Base-by-base conservation (phyloP, 768 basidiomycete species). In the Naematelia encephala region DNA sequence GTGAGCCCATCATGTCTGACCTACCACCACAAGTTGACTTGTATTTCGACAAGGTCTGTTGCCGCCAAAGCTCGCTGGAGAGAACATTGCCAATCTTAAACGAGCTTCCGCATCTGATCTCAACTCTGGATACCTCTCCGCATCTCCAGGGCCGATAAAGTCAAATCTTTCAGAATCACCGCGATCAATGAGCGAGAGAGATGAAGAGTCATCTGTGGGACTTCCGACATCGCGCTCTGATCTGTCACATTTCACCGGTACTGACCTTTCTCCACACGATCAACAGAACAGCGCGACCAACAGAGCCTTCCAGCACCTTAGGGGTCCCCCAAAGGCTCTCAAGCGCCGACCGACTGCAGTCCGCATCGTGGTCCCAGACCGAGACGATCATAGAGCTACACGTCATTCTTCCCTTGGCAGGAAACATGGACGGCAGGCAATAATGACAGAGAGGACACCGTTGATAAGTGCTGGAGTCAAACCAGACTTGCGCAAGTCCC, bases 11-110 rank as follows among this genome's bases (percentile, higher is more conserved):
- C n/a, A n/a, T n/a, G n/a, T 46, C 43, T 59, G 48, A 34, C n/a
- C n/a, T n/a, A n/a, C n/a, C n/a, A n/a, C n/a, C n/a, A n/a, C n/a
- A n/a, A n/a, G n/a, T n/a, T n/a, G n/a, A n/a, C n/a, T n/a, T n/a
- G n/a, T n/a, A n/a, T n/a, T n/a, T n/a, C n/a, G n/a, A n/a, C n/a
- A 87, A 11, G 89, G 90, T 5, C 80, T 92, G 13, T 79, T 93
- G 22, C 77, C 80, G 5, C 56, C 66, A 1, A 46, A 54, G 14
- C 59, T 74, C 21, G 63, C 63, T 21, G 65, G 63, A 4, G 46
- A 67, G 16, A 60, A 60, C 23, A 25, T 52, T 30, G 49, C 57
- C 19, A 49, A 52, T 39, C 46, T 60, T 21, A 54, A 59, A 42
- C 21, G 49, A 54, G 23, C 53, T 56, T 14, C 59, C 53, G 10